These are phyloP conservation scores for Aspergillus versicolor DNA, from an alignment of 2,329 filamentous ascomycete species.

Conservation along the genomic window DNA sequence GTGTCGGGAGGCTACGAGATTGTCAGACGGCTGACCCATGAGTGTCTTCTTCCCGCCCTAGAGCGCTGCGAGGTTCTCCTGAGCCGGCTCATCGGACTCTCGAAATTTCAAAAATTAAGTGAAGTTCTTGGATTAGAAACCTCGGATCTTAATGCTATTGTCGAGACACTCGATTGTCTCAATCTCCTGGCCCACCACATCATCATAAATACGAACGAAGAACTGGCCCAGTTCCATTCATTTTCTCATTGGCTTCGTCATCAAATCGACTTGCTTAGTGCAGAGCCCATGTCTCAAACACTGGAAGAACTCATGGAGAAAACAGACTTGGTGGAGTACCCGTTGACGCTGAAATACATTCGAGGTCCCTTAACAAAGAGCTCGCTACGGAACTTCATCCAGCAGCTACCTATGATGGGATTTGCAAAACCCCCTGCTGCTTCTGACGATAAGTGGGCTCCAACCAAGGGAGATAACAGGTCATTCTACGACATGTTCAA, in stretches of 20 bases:
- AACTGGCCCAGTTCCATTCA: constrained; percentile 71
- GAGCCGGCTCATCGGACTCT: constrained; percentile 78
- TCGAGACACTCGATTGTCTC: constrained; percentile 73
- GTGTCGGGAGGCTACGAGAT: constrained; percentile 75
- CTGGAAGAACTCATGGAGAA: constrained; percentile 74
- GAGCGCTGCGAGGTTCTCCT: constrained; percentile 80
- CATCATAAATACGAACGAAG: constrained; percentile 68
- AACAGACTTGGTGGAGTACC: constrained; percentile 72
- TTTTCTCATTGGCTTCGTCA: constrained; percentile 84
- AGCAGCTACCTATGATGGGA: constrained; percentile 37
- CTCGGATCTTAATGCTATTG: constrained; percentile 58
- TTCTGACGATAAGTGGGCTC: constrained; percentile 40
- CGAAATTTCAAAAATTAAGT: constrained; percentile 70
- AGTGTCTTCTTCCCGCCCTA: constrained; percentile 84
- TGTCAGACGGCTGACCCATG: constrained; percentile 74
- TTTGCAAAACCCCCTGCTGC: constrained; percentile 24
- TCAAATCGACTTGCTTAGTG: constrained; percentile 75
- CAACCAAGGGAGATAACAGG: constrained; percentile 32
- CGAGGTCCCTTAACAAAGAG: constrained; percentile 66
- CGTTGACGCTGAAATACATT: constrained; percentile 74
- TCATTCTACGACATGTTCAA: constrained; percentile 49
- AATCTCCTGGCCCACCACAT: constrained; percentile 72
- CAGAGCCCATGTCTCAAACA: constrained; percentile 57
- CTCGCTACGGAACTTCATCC: constrained; percentile 61
- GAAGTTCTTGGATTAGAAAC: constrained; percentile 67